A percentile compares a stretch with the other conserved stretches of the same genome.
phyloP scores from a whole-genome alignment of 2,329 filamentous ascomycete genomes.

The Scortechinia acanthostroma region DNA sequence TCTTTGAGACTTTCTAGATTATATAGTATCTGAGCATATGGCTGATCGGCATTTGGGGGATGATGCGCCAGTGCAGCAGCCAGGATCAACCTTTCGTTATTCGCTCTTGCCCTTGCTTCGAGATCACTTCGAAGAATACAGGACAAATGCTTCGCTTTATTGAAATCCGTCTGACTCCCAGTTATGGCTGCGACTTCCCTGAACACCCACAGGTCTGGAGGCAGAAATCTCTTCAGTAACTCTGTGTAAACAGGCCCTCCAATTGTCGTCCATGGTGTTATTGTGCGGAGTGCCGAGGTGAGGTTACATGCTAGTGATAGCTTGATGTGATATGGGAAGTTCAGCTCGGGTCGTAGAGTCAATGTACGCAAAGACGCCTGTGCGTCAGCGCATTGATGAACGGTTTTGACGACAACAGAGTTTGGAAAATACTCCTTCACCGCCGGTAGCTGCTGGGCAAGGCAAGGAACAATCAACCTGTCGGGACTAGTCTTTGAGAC shows the following conservation, averaged over 20 bases:
- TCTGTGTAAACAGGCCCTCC: constrained; percentile 7
- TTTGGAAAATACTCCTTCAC: constrained; percentile 8
- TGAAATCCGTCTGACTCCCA: constrained; percentile 8
- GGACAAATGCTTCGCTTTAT: constrained; percentile 10
- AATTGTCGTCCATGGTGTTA: constrained; percentile 9
- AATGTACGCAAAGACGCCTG: constrained; percentile 12
- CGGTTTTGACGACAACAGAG: constrained; percentile 5
- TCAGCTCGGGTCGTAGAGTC: constrained; percentile 7
- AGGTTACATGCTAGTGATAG: constrained; percentile 12
- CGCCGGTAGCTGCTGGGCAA: constrained; percentile 9
- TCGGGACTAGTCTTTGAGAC: constrained; percentile 4
- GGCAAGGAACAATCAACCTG: constrained; percentile 8
- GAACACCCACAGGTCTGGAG: constrained; percentile 11
- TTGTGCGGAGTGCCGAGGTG: constrained; percentile 11
- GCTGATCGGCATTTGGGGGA: constrained; percentile 2
- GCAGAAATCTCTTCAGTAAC: constrained; percentile 9
- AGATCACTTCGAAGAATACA: constrained; percentile 12
- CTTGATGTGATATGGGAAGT: constrained; percentile 10
- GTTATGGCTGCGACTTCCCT: constrained; percentile 10
- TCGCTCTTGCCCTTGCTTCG: constrained; percentile 6
- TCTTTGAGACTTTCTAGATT: neutral
- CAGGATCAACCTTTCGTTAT: constrained; percentile 10
- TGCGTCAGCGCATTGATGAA: constrained; percentile 8
- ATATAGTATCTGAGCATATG: neutral
- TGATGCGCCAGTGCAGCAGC: constrained; percentile 8